Conservation (phyloP, 768 basidiomycete genomes). For the Lentinula edodes region DNA sequence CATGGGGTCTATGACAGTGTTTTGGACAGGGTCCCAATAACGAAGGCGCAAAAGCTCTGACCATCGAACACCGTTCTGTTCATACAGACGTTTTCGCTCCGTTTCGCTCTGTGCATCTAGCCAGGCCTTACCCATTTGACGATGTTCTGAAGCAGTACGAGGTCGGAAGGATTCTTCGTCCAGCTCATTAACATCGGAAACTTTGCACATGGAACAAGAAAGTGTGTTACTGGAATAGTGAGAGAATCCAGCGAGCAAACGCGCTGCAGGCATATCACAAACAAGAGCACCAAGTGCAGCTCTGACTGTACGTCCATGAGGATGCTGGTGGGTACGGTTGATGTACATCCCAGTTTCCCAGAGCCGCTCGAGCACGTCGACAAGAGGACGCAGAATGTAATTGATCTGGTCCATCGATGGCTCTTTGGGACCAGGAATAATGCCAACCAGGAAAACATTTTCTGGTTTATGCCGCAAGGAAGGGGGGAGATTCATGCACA, state of each 20-base stretch:
- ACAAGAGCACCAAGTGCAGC: conserved; percentile 22
- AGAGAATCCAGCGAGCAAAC: conserved; percentile 17
- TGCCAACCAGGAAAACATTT: conserved; percentile 27
- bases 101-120: background rate
- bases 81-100: conserved; percentile 10
- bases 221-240: background rate
- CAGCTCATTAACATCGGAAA: background rate
- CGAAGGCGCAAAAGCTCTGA: conserved; percentile 14
- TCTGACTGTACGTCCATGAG: conserved; percentile 14
- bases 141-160: background rate
- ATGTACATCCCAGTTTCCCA: conserved; percentile 26
- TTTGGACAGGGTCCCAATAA: conserved; percentile 17
- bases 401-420: conserved; percentile 19
- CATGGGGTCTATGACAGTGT: too few species aligned
- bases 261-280: conserved; percentile 30
- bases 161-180: background rate
- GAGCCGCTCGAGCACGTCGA: conserved; percentile 18
- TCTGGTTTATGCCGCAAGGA: conserved; percentile 21
- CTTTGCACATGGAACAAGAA: conserved; percentile 1
- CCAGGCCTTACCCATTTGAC: background rate
- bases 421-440: conserved; percentile 32
- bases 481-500: conserved; percentile 30
- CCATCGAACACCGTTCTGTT: conserved; percentile 13
- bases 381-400: conserved; percentile 17
- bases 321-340: conserved; percentile 11